phyloP scores from a whole-genome alignment of 148 eudicot genomes.

The Chenopodium quinoa region DNA sequence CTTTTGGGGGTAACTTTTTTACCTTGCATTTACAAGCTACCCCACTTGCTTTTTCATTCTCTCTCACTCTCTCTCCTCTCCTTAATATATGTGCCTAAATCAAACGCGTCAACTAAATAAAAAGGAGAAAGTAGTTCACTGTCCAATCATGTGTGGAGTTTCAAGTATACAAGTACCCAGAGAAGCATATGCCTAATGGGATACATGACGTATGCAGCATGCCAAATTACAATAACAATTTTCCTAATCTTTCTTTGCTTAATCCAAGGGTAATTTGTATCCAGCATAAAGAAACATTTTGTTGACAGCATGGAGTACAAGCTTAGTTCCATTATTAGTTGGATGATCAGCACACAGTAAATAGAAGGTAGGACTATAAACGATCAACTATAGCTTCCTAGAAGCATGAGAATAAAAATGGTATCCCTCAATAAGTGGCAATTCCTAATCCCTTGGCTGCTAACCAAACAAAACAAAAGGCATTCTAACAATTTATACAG shows the following conservation, averaged over 20 bases:
- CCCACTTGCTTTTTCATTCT: too few relatives aligned
- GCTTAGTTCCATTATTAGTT: not conserved
- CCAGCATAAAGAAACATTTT: not conserved
- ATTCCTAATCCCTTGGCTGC: not conserved
- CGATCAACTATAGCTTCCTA: not conserved
- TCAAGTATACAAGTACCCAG: not conserved
- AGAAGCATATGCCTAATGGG: not conserved
- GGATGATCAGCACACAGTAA: not conserved
- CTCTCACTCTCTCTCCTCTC: too few relatives aligned
- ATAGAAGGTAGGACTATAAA: not conserved
- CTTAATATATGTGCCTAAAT: too few relatives aligned
- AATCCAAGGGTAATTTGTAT: not conserved
- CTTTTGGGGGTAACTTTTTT: too few relatives aligned
- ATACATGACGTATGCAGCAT: not conserved
- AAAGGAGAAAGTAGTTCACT: too few relatives aligned
- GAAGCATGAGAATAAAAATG: not conserved
- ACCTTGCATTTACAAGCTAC: too few relatives aligned
- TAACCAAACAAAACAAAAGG: not conserved
- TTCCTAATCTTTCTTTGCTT: not conserved
- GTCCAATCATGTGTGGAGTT: not conserved
- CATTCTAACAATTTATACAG: not conserved
- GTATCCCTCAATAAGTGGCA: not conserved
- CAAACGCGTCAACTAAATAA: too few relatives aligned
- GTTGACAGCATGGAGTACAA: not conserved
- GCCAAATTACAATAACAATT: not conserved